Conservation (phyloP, 306 rosid species). For the Quercus parvula region DNA sequence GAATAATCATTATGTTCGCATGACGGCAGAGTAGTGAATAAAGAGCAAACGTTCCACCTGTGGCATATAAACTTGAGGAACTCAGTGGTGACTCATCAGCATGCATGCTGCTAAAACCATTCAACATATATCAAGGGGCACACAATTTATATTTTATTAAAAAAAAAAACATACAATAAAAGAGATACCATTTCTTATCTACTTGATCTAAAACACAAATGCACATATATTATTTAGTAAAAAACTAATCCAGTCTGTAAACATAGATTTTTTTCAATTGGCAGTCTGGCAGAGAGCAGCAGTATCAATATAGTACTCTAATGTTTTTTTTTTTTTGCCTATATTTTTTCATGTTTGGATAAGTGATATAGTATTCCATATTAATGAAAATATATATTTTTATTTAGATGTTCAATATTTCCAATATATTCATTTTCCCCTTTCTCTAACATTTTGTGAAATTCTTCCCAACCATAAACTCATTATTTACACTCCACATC, state of each 20-base stretch:
- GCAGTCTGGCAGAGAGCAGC: background rate
- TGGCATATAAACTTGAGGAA: background rate
- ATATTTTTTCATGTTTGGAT: too few relatives aligned
- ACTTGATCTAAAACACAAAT: background rate
- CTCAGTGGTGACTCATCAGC: background rate
- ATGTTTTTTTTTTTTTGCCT: background rate
- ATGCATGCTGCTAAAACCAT: background rate
- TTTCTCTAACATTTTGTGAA: background rate
- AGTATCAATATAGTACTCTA: background rate
- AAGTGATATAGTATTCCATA: background rate
- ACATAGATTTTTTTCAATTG: background rate
- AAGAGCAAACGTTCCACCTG: constrained; percentile 53
- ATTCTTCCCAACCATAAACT: background rate
- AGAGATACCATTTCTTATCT: background rate
- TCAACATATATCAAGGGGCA: background rate
- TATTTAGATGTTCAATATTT: background rate
- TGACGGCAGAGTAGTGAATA: constrained; percentile 30
- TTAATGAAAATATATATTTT: background rate
- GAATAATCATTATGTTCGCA: constrained; percentile 22
- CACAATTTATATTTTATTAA: background rate
- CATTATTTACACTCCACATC: background rate
- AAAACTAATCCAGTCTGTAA: background rate
- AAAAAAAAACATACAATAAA: background rate
- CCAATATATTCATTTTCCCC: background rate
- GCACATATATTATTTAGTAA: background rate